A percentile compares a stretch with the other conserved stretches of the same genome.
Evolutionary conservation across 768 basidiomycete species (phyloP).

Genomic region (Peribolospora kevripleyi): DNA sequence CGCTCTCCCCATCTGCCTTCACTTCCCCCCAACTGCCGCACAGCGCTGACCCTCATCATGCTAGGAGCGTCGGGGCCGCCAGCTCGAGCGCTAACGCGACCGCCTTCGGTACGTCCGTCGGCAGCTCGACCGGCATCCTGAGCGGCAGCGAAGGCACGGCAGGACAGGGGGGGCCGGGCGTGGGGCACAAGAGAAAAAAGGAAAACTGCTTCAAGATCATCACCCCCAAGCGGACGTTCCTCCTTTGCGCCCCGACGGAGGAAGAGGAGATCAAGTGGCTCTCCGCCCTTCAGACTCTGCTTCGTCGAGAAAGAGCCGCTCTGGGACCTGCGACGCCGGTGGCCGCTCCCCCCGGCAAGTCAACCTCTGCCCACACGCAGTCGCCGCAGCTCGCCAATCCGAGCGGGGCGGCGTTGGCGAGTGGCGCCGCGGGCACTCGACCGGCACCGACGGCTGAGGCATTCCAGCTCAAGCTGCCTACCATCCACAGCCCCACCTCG

Average conservation of each 20-base stretch:
- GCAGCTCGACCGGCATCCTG: not conserved
- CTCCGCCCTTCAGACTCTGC: slow-evolving; percentile 67
- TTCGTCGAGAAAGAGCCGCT: no score
- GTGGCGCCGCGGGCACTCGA: no score
- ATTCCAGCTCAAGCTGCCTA: no score
- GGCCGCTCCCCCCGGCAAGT: no score
- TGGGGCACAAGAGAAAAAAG: slow-evolving; percentile 25
- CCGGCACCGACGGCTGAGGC: no score
- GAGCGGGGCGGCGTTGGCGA: no score
- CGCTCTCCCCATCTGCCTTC: not conserved
- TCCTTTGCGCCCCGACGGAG: slow-evolving; percentile 82
- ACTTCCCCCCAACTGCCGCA: not conserved
- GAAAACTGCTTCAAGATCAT: slow-evolving; percentile 74
- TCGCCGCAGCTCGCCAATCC: no score
- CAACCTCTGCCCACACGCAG: no score
- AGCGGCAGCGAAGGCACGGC: not conserved
- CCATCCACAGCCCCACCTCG: no score
- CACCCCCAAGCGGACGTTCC: slow-evolving; percentile 67
- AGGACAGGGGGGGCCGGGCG: slow-evolving; percentile 18
- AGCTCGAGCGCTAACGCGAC: not conserved
- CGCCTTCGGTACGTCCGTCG: no score
- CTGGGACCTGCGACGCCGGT: no score
- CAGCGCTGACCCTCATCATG: no score
- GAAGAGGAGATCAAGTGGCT: slow-evolving; percentile 98
- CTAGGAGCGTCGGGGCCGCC: not conserved